phyloP scores from a whole-genome alignment of 2,329 filamentous ascomycete genomes.

The Thelonectria blattea region DNA sequence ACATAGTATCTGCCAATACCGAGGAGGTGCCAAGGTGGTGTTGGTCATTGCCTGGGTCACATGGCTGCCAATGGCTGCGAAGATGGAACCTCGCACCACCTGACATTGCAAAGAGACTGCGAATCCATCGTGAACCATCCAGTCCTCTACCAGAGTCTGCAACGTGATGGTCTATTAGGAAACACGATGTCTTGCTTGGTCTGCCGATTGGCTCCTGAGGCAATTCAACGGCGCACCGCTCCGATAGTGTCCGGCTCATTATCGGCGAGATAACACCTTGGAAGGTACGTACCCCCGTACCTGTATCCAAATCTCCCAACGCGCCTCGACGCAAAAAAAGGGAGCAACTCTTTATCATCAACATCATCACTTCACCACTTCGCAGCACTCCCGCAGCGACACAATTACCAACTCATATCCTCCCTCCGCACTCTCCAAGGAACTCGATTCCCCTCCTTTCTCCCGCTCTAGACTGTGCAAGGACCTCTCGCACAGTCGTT shows the following conservation, averaged over 20 bases:
- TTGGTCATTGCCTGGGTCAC: background rate
- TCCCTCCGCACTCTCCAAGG: constrained; percentile 10
- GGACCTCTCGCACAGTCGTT: constrained; percentile 56
- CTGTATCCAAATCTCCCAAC: constrained; percentile 23
- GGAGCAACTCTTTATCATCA: constrained; percentile 28
- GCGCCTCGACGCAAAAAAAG: constrained; percentile 37
- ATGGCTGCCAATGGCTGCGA: background rate
- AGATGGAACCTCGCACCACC: background rate
- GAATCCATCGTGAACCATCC: background rate
- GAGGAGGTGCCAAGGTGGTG: background rate
- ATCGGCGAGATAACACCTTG: constrained; percentile 29
- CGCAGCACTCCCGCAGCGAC: constrained; percentile 26
- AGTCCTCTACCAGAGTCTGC: background rate
- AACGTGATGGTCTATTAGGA: constrained; percentile 5
- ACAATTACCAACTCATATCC: constrained; percentile 20
- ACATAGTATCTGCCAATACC: background rate
- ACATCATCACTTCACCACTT: constrained; percentile 15
- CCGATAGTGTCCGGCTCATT: constrained; percentile 35
- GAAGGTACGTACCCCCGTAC: background rate
- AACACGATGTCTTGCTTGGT: constrained; percentile 13
- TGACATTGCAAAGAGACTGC: background rate
- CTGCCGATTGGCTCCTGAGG: constrained; percentile 16
- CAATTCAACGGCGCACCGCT: background rate
- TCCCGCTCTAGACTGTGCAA: constrained; percentile 56
- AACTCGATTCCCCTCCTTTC: constrained; percentile 14